phyloP scores from a whole-genome alignment of 192 early-diverging fungal species.

The Coemansia sp. region DNA sequence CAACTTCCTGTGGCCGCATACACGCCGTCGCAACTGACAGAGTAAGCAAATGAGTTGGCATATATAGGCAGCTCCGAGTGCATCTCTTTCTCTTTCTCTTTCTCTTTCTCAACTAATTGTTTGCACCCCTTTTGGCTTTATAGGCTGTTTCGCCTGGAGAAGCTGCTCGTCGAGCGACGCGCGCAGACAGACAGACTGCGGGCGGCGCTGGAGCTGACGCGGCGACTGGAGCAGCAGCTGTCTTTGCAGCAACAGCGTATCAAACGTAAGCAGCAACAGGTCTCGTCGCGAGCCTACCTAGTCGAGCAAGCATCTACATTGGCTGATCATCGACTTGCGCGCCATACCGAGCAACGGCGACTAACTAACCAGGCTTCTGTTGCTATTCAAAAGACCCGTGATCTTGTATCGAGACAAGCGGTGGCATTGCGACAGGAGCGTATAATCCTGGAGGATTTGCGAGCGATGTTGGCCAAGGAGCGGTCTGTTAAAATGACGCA shows the following conservation, averaged over 20 bases:
- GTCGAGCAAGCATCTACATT: constrained; percentile 17
- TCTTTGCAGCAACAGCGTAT: neutral
- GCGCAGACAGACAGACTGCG: neutral
- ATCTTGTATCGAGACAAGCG: neutral
- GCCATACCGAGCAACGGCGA: neutral
- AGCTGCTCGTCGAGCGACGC: constrained; percentile 2
- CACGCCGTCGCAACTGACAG: neutral
- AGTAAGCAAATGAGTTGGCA: neutral
- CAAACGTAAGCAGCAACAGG: neutral
- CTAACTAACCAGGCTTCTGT: neutral
- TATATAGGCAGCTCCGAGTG: too few species aligned
- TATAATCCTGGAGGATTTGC: constrained; percentile 43
- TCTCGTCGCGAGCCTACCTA: constrained; percentile 3
- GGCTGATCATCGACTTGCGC: neutral
- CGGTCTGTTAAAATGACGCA: constrained; percentile 10
- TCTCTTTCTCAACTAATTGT: too few species aligned
- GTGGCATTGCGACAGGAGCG: constrained; percentile 35
- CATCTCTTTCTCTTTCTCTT: too few species aligned
- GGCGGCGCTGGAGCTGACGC: constrained; percentile 2
- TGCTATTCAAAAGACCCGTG: too few species aligned
- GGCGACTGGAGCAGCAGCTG: constrained; percentile 12
- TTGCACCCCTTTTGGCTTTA: too few species aligned
- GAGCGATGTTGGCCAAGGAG: constrained; percentile 44
- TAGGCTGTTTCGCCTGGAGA: constrained; percentile 23
- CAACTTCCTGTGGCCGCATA: neutral